phyloP scores from a whole-genome alignment of 306 rosid genomes.

The Pyrus betulifolia region DNA sequence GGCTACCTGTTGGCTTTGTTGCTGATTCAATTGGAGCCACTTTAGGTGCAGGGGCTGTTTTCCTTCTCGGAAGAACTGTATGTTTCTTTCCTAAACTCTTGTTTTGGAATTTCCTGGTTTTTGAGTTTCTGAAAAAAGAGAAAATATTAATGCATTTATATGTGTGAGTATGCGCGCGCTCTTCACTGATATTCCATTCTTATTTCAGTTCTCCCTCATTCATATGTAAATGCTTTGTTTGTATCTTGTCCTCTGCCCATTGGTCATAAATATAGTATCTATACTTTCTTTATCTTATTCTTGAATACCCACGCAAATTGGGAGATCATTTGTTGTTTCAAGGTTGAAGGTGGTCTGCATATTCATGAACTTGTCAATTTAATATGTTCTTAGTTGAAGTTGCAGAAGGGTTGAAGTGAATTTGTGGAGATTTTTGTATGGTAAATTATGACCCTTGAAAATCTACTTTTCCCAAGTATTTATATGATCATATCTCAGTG shows the following conservation, averaged over 20 bases:
- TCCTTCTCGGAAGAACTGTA: constrained; percentile 81
- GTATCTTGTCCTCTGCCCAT: not conserved
- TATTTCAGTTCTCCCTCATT: not conserved
- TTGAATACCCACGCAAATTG: constrained; percentile 50
- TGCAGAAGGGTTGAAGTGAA: no score
- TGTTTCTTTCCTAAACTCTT: constrained; percentile 18
- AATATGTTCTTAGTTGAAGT: no score
- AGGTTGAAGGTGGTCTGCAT: constrained; percentile 41
- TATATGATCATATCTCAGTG: no score
- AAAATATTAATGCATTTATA: not conserved
- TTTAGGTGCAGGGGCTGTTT: constrained; percentile 76
- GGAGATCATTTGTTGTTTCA: constrained; percentile 76
- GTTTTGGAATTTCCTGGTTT: not conserved
- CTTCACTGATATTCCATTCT: not conserved
- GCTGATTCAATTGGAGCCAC: constrained; percentile 85
- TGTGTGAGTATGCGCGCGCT: no score
- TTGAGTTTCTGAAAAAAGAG: not conserved
- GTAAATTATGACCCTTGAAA: no score
- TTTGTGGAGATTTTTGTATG: no score
- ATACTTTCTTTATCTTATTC: no score
- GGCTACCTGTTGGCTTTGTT: constrained; percentile 63
- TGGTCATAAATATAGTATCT: no score
- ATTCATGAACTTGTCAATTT: no score
- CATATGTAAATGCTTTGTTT: not conserved
- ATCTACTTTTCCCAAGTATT: no score